phyloP scores from a whole-genome alignment of 1,284 basidiomycete genomes.

The Papiliotrema laurentii region DNA sequence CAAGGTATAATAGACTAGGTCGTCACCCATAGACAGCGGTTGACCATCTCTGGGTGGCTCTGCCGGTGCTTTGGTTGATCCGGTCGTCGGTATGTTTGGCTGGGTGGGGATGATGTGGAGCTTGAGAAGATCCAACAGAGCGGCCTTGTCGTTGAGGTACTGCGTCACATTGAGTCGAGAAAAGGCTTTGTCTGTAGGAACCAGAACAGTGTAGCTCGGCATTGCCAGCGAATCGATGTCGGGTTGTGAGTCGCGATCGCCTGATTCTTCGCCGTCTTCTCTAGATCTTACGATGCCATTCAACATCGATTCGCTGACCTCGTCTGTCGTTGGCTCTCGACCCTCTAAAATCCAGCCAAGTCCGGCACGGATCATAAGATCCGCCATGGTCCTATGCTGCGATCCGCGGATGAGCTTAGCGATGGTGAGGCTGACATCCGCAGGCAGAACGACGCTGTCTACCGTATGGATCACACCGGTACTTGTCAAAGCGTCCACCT shows the following conservation, averaged over 20 bases:
- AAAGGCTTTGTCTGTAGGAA: slow-evolving; percentile 89
- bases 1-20: slow-evolving; percentile 68
- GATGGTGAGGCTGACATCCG: slow-evolving; percentile 77
- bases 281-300: slow-evolving; percentile 20
- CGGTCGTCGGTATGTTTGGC: slow-evolving; percentile 10
- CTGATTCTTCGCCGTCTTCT: slow-evolving; percentile 40
- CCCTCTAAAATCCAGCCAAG: slow-evolving; percentile 88
- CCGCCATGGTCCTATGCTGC: slow-evolving; percentile 80
- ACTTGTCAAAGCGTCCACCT: slow-evolving; percentile 61
- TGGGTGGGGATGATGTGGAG: slow-evolving; percentile 77
- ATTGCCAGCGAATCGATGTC: slow-evolving; percentile 26
- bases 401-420: slow-evolving; percentile 87
- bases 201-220: slow-evolving; percentile 71
- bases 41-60: slow-evolving; percentile 43
- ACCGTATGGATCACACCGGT: slow-evolving; percentile 91
- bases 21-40: slow-evolving; percentile 67
- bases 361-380: slow-evolving; percentile 73
- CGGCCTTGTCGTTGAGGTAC: slow-evolving; percentile 61
- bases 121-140: slow-evolving; percentile 66
- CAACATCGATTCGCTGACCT: slow-evolving; percentile 40
- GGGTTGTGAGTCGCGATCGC: slow-evolving; percentile 4
- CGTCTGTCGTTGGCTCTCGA: slow-evolving; percentile 62
- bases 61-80: slow-evolving; percentile 8
- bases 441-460: slow-evolving; percentile 76
- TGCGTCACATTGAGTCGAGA: slow-evolving; percentile 78